Conservation (phyloP, 768 basidiomycete species). For the Cyclocybe cylindracea region DNA sequence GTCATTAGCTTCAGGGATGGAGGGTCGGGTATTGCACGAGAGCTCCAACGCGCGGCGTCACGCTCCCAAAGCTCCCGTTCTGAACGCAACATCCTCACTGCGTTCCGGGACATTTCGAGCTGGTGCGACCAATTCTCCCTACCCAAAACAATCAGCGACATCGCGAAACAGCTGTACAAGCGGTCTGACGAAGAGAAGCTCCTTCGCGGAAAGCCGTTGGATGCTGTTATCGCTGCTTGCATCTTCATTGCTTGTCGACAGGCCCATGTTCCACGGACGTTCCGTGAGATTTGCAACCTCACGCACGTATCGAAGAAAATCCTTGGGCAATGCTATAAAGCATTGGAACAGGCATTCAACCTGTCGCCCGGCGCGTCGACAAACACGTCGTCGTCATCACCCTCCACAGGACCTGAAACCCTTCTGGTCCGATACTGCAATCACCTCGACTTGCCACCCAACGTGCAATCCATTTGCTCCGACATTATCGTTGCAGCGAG, state of each 20-base stretch:
- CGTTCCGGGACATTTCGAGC: slow-evolving; percentile 88
- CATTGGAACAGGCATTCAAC: slow-evolving; percentile 87
- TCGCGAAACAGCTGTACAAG: slow-evolving; percentile 96
- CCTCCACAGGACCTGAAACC: slow-evolving; percentile 75
- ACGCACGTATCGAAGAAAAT: slow-evolving; percentile 95
- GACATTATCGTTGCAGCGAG: slow-evolving; percentile 83
- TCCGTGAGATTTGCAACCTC: slow-evolving; percentile 92
- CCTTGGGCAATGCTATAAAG: slow-evolving; percentile 91
- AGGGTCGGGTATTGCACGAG: slow-evolving; percentile 87
- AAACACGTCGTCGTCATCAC: slow-evolving; percentile 43
- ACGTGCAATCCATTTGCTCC: slow-evolving; percentile 79
- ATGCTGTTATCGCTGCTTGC: slow-evolving; percentile 95
- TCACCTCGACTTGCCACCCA: slow-evolving; percentile 82
- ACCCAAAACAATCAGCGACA: slow-evolving; percentile 91
- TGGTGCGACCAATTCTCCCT: slow-evolving; percentile 97
- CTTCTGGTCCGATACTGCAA: slow-evolving; percentile 93
- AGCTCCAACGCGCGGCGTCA: slow-evolving; percentile 90
- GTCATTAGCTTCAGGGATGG: slow-evolving; percentile 96
- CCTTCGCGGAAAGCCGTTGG: slow-evolving; percentile 85
- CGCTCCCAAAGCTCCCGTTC: slow-evolving; percentile 77
- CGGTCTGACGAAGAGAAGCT: slow-evolving; percentile 95
- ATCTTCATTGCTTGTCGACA: slow-evolving; percentile 97
- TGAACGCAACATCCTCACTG: slow-evolving; percentile 83
- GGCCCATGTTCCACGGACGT: slow-evolving; percentile 93
- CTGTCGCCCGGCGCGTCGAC: slow-evolving; percentile 79